Percentiles rank a stretch among this genome's conserved stretches.
phyloP scores from a whole-genome alignment of 1,284 basidiomycete genomes.

The Anthracocystis walkeri region DNA sequence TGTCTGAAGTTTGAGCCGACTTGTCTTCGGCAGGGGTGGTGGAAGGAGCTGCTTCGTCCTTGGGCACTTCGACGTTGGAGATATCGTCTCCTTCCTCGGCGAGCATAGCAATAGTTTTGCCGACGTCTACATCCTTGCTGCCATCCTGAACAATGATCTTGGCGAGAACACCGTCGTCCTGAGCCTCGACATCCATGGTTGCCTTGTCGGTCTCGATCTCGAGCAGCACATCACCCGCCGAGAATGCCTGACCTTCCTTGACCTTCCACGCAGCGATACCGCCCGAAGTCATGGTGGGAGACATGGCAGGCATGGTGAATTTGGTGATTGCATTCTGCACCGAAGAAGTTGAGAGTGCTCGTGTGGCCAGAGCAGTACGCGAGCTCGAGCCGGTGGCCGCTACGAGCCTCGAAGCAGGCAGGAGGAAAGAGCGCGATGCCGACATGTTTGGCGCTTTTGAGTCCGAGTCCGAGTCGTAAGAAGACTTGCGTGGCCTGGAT shows the following conservation, averaged over 20 bases:
- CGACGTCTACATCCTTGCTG: constrained; percentile 68
- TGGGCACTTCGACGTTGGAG: constrained; percentile 62
- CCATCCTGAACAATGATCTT: constrained; percentile 69
- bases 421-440: constrained; percentile 28
- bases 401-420: constrained; percentile 30
- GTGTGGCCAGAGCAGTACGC: constrained; percentile 15
- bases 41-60: constrained; percentile 39
- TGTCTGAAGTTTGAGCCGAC: constrained; percentile 27
- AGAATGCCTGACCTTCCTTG: constrained; percentile 70
- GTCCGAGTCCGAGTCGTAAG: no score
- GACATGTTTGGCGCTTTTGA: constrained; percentile 20
- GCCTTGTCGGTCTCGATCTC: constrained; percentile 78
- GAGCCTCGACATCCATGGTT: constrained; percentile 71
- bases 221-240: constrained; percentile 88
- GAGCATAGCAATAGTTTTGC: constrained; percentile 69
- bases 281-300: constrained; percentile 68
- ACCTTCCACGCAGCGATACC: constrained; percentile 69
- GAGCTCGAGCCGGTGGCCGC: constrained; percentile 25
- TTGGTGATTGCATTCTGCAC: constrained; percentile 50
- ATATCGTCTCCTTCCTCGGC: constrained; percentile 72
- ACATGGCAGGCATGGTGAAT: constrained; percentile 68
- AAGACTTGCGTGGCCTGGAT: not conserved
- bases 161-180: constrained; percentile 71
- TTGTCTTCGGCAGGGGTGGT: constrained; percentile 16
- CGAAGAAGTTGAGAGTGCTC: constrained; percentile 38